These are phyloP conservation scores for Clavispora carvajalis DNA, from an alignment of 805 yeast species.

Conservation along the genomic window DNA sequence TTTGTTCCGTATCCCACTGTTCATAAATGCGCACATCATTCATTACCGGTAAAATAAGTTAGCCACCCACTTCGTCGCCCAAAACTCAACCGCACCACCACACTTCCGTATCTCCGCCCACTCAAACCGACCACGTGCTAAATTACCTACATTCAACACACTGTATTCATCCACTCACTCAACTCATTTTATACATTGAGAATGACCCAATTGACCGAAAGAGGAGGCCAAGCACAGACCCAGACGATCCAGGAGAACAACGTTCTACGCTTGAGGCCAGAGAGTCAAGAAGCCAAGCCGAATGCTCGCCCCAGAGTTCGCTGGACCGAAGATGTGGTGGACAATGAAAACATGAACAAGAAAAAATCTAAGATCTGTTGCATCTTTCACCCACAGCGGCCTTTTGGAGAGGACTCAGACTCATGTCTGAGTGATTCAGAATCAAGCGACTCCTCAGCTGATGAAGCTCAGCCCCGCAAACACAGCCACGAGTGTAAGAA, in stretches of 20 bases:
- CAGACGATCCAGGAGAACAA: constrained; percentile 1
- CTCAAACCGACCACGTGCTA: too few relatives aligned
- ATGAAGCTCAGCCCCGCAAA: constrained; percentile 21
- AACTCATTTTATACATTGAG: too few relatives aligned
- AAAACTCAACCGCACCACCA: too few relatives aligned
- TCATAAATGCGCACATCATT: too few relatives aligned
- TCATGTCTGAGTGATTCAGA: constrained; percentile 12
- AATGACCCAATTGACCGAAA: background rate
- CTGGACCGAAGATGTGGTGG: constrained; percentile 85
- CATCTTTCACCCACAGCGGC: constrained; percentile 72
- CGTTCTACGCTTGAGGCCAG: constrained; percentile 17
- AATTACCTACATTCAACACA: too few relatives aligned
- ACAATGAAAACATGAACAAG: constrained; percentile 82
- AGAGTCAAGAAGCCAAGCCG: constrained; percentile 6
- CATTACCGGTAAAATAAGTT: too few relatives aligned
- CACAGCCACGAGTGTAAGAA: constrained; percentile 11
- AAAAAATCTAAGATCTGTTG: constrained; percentile 92
- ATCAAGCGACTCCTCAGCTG: constrained; percentile 26
- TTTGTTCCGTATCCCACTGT: too few relatives aligned
- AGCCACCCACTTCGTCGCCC: too few relatives aligned
- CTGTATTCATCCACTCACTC: too few relatives aligned
- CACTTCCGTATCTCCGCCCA: too few relatives aligned
- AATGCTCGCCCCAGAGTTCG: constrained; percentile 52
- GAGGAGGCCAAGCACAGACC: background rate
- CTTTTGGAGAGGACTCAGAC: constrained; percentile 43